Base-by-base conservation (phyloP, 2,329 filamentous ascomycete species). In the Fusarium euwallaceae region DNA sequence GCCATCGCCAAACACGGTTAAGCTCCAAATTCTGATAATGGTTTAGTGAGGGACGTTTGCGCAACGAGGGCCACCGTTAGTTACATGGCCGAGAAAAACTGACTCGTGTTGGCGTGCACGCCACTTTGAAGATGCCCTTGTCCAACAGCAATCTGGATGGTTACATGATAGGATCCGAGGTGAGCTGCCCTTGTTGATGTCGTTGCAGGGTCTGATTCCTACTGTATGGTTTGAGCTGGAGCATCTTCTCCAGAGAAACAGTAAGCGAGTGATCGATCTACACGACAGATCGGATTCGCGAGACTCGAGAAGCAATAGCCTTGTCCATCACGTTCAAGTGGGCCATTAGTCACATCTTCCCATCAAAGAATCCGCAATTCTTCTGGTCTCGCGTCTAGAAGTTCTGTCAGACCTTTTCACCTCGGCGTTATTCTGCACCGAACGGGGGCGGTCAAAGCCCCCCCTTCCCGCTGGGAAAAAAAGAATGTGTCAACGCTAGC, bases 401-500 rank as follows among this genome's bases (percentile, higher is more conserved):
- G 34, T 12, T 34, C 36, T 39, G 41, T 22, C 16, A 22, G 39
- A 29, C 17, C 36, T 11, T 22, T 27, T 39, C 16, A 17, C 22
- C 22, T 63, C 60, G 43, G 60, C 43, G 29, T 63, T 63, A 37
- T 34, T 63, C 32, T 27, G 24, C 45, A 59, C 61, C 32, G 22
- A 55, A 27, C 43, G 29, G 12, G 12, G 32, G 48, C 43, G 60
- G 61, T 63, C 61, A 53, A 53, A 63, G 45, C 11, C 29, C 9
- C 9, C 32, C 32, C 20, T 10, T 22, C 22, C 29, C 29, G 29
- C 29, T 32, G 29, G 29, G 29, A 32, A 32, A 16, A 6, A 34
- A 39, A 32, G n/a, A 48, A 34, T 48, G 59, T 48, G 59, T 61
- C 59, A 48, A 61, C 61, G 61, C 61, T 63, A 63, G 61, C 20